Conservation (phyloP, 257 asterid species). For the Voacanga thouarsii region DNA sequence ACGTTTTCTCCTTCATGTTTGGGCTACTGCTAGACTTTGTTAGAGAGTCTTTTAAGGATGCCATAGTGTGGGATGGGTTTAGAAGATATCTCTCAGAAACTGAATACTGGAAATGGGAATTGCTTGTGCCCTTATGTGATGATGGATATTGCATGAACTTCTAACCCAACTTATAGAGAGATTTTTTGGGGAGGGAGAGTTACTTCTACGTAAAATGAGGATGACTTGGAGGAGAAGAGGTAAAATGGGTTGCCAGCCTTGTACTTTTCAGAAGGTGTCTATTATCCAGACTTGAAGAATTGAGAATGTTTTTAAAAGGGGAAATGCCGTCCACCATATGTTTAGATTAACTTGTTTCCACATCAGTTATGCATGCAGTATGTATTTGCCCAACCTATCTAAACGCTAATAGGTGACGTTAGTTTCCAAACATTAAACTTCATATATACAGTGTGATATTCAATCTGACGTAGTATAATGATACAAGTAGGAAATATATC, state of each 20-base stretch:
- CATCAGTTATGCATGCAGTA: too few relatives aligned
- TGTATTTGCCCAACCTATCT: too few relatives aligned
- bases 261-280: not conserved
- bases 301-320: not conserved
- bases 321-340: not conserved
- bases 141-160: not conserved
- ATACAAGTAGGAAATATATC: too few relatives aligned
- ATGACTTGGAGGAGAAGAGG: not conserved
- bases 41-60: slow-evolving; percentile 72
- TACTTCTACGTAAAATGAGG: slow-evolving; percentile 5
- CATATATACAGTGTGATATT: too few relatives aligned
- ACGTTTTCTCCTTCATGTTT: not conserved
- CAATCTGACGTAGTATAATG: too few relatives aligned
- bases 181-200: not conserved
- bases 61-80: not conserved
- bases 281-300: not conserved
- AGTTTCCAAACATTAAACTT: too few relatives aligned
- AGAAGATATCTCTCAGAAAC: not conserved
- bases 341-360: too few relatives aligned
- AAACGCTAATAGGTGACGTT: too few relatives aligned
- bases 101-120: not conserved
- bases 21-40: slow-evolving; percentile 49
- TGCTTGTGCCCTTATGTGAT: not conserved
- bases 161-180: not conserved
- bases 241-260: not conserved